These are phyloP conservation scores for Limnanthes douglasii DNA, from an alignment of 345 rosid species.

Conservation along the genomic window DNA sequence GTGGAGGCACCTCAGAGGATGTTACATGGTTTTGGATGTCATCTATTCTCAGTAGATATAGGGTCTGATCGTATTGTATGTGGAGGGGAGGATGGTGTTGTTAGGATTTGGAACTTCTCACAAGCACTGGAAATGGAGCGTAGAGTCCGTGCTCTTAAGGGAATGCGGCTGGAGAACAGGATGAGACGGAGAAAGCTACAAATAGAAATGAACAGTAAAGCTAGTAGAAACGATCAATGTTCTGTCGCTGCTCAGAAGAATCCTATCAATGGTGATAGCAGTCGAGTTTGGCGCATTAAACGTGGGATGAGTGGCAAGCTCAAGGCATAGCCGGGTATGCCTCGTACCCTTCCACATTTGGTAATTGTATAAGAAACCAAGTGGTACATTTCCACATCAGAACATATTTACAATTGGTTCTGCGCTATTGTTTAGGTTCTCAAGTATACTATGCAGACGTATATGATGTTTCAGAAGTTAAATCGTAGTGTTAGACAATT, in stretches of 20 bases:
- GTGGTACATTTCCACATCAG: too few species aligned
- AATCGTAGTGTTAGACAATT: too few species aligned
- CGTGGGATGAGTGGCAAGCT: constrained; percentile 56
- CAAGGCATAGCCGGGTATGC: constrained; percentile 59
- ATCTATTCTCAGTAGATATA: constrained; percentile 56
- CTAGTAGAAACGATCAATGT: constrained; percentile 37
- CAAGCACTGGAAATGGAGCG: constrained; percentile 61
- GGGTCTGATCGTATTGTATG: constrained; percentile 85
- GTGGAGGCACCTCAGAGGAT: constrained; percentile 90
- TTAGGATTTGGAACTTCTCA: constrained; percentile 82
- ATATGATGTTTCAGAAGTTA: too few species aligned
- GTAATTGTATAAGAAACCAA: too few species aligned
- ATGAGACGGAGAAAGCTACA: constrained; percentile 66
- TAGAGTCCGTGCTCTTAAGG: constrained; percentile 44
- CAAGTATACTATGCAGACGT: too few species aligned
- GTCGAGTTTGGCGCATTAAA: constrained; percentile 40
- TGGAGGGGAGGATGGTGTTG: constrained; percentile 84
- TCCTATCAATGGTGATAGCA: constrained; percentile 34
- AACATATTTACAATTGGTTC: too few species aligned
- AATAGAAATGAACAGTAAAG: constrained; percentile 48
- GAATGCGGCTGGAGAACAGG: constrained; percentile 63
- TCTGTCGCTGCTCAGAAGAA: constrained; percentile 74
- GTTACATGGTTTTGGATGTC: constrained; percentile 68
- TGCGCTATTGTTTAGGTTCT: too few species aligned
- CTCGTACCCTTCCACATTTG: too few species aligned